Evolutionary conservation across 2,329 filamentous ascomycete genomes (phyloP).

Genomic region (Sphaerulina populicola): DNA sequence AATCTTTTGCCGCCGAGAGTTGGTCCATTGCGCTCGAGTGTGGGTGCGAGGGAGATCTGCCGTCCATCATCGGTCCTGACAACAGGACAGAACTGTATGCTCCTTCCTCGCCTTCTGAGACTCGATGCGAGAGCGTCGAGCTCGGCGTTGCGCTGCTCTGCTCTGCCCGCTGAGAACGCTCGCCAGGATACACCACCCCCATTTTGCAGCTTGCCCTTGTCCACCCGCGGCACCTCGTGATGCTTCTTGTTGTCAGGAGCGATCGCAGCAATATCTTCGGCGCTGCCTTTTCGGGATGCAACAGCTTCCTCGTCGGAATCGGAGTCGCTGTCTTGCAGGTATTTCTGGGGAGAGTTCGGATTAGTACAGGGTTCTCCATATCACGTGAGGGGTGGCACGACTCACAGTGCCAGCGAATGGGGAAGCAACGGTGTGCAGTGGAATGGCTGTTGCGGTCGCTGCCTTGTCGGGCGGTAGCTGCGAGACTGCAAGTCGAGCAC

Average conservation of each 20-base stretch:
- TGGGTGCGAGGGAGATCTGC: slow-evolving; percentile 25
- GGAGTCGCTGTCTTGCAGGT: slow-evolving; percentile 30
- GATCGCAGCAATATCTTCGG: slow-evolving; percentile 13
- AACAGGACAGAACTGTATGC: slow-evolving; percentile 30
- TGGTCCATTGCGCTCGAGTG: slow-evolving; percentile 15
- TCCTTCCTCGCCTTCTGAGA: slow-evolving; percentile 29
- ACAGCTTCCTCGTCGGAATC: slow-evolving; percentile 27
- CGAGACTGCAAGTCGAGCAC: slow-evolving; percentile 15
- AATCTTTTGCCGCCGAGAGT: slow-evolving; percentile 15
- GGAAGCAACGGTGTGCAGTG: slow-evolving; percentile 30
- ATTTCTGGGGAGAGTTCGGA: slow-evolving; percentile 24
- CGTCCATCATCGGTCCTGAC: slow-evolving; percentile 31
- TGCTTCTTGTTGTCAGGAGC: slow-evolving; percentile 16
- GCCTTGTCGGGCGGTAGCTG: slow-evolving; percentile 12
- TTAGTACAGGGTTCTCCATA: slow-evolving; percentile 13
- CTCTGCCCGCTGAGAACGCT: slow-evolving; percentile 30
- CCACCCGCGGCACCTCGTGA: slow-evolving; percentile 27
- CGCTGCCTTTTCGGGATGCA: slow-evolving; percentile 26
- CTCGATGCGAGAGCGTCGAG: slow-evolving; percentile 30
- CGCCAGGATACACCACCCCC: slow-evolving; percentile 32
- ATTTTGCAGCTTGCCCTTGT: slow-evolving; percentile 28
- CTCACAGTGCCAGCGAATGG: slow-evolving; percentile 31
- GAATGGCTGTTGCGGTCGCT: slow-evolving; percentile 13
- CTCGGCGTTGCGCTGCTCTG: slow-evolving; percentile 30
- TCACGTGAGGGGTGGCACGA: slow-evolving; percentile 15